Conservation (phyloP, 2,329 filamentous ascomycete species). For the Clarireedia hainanense region DNA sequence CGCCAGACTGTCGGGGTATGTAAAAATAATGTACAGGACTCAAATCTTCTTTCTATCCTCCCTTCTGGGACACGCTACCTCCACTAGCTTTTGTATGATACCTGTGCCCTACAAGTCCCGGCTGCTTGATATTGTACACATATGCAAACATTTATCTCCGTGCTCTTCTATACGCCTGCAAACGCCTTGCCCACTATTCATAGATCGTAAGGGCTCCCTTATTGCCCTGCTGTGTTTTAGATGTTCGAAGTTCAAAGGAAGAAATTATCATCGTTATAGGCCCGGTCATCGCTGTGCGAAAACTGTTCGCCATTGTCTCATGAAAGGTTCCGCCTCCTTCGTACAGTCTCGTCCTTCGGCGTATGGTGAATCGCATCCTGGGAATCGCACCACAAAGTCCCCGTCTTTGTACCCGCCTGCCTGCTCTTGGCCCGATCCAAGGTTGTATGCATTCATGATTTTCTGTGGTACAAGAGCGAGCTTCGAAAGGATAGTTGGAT, state of each 20-base stretch:
- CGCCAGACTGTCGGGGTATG: slow-evolving; percentile 23
- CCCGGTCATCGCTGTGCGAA: slow-evolving; percentile 21
- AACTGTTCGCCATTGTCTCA: slow-evolving; percentile 28
- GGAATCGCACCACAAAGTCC: slow-evolving; percentile 75
- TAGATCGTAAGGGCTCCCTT: slow-evolving; percentile 20
- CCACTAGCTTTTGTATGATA: slow-evolving; percentile 21
- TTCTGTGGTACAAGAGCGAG: slow-evolving; percentile 84
- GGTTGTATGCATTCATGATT: slow-evolving; percentile 70
- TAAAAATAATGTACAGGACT: slow-evolving; percentile 23
- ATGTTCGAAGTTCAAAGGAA: slow-evolving; percentile 3
- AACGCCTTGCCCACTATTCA: slow-evolving; percentile 25
- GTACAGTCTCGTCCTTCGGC: slow-evolving; percentile 55
- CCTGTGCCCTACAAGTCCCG: slow-evolving; percentile 18
- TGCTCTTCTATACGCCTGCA: slow-evolving; percentile 17
- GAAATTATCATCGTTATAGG: slow-evolving; percentile 14
- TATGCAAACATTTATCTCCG: slow-evolving; percentile 19
- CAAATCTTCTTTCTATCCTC: slow-evolving; percentile 11
- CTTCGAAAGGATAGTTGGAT: slow-evolving; percentile 87
- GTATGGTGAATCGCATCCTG: slow-evolving; percentile 53
- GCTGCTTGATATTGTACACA: slow-evolving; percentile 19
- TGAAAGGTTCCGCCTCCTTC: slow-evolving; percentile 48
- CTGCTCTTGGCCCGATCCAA: slow-evolving; percentile 30
- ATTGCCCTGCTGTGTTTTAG: slow-evolving; percentile 13
- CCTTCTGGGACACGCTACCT: slow-evolving; percentile 17
- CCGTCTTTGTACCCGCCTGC: slow-evolving; percentile 69